Base-by-base conservation (phyloP, 2,329 filamentous ascomycete genomes). In the Gaeumannomyces sp. region DNA sequence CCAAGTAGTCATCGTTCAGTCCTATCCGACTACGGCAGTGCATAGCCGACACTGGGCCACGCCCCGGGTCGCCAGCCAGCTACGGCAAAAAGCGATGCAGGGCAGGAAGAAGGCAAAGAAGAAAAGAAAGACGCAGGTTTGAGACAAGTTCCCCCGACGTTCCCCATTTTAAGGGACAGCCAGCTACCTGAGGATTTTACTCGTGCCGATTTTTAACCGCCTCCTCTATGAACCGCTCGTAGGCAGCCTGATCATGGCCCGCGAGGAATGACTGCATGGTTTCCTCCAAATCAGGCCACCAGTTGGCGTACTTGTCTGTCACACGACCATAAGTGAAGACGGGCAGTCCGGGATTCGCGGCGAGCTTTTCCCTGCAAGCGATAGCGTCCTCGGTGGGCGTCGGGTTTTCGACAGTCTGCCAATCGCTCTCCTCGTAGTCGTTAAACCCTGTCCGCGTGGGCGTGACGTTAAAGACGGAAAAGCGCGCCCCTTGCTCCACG, bases 191-290 rank as follows among this genome's bases (percentile, higher is more conserved):
- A 31, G 31, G 31, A 31, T 31, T 31, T 8, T 31, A 31, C 31
- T 31, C 31, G 31, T 31, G 31, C 31, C 31, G 31, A 31, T 31
- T 31, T 8, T 31, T 31, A 31, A 31, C 58, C n/a, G 31, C 58
- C 27, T 59, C 31, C 27, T 27, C 27, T n/a, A 59, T 59, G 27
- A 59, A 59, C 7, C 3, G 28, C 27, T 59, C 58, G 13, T 59
- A 59, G 22, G 58, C 28, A 31, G 58, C 58, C 58, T 59, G 58
- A 29, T 59, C 58, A 59, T 31, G 58, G 14, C 58, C 58, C 16
- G 31, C 27, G 31, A 59, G 58, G 22, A 59, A 59, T 6, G 3
- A 4, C 27, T 59, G 27, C 58, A 31, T 59, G 27, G 27, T 59
- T 19, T 19, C 31, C 13, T 59, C 58, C 58, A 22, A 31, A 31